Evolutionary conservation across 108 stramenopile species (phyloP), one percentile per base, ranked within the genome.

Genomic region (Craspedostauros australis): DNA sequence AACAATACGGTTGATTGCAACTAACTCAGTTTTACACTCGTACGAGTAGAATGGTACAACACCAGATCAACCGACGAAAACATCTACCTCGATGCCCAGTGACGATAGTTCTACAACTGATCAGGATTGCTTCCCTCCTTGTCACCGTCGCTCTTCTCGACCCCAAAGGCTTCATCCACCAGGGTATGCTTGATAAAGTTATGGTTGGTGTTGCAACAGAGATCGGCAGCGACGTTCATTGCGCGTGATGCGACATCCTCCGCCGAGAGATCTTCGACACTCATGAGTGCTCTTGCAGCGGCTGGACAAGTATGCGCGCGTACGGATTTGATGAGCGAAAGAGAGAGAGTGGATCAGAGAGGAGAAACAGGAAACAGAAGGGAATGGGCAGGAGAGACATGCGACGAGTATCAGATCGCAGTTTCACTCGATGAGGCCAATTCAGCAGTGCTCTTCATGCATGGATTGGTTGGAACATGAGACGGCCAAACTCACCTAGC

Each of bases 151-250:
- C n/a, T n/a, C n/a, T n/a, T n/a, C n/a, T n/a, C n/a, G n/a, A n/a
- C n/a, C n/a, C n/a, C n/a, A n/a, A n/a, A n/a, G n/a, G 47, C 55
- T 22, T 75, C 65, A 38, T 75, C 74, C 3, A 84, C 71, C 20
- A 70, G 56, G 6, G 51, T 76, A 21, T 75, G 77, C 23, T 88
- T 65, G 12, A 68, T 62, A 50, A 91, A 96, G 19, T 92, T 68
- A 48, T 86, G 74, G 66, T 98, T 98, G 39, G 98, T 98, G 58
- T 97, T 96, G 34, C 95, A 87, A 59, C 96, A 96, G 81, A 98
- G 95, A 26, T 96, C 93, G 8, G 89, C 66, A 11, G 98, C 98
- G 40, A 98, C 83, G 34, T 76, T 54, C 98, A 99, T 99, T 8
- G 96, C 81, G 46, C 64, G 84, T 30, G 50, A 54, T 5, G 94